A percentile compares a stretch with the other conserved stretches of the same genome.
phyloP scores from a whole-genome alignment of 2,329 filamentous ascomycete genomes.

The Penicillium sp. region DNA sequence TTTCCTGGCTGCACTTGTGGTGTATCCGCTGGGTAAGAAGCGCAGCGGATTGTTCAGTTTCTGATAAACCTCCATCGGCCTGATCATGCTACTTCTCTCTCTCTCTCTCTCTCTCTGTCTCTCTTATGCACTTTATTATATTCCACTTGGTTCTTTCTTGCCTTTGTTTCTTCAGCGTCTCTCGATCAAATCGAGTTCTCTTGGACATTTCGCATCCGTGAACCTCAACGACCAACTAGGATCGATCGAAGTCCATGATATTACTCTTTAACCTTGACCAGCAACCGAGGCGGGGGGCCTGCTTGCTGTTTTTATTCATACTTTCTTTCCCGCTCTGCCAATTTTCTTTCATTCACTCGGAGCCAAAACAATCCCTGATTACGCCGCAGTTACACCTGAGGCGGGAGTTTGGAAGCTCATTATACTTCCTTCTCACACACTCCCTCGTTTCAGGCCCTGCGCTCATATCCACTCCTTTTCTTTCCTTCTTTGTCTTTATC shows the following conservation, averaged over 20 bases:
- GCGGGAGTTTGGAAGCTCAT: not conserved
- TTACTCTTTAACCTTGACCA: constrained; percentile 5
- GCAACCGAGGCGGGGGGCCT: constrained; percentile 8
- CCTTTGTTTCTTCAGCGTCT: constrained; percentile 2
- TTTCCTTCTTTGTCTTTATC: not conserved
- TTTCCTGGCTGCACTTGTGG: constrained; percentile 48
- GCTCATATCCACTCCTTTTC: not conserved
- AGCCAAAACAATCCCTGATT: not conserved
- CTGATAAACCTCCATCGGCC: not conserved
- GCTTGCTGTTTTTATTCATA: constrained; percentile 2
- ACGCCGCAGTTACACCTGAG: not conserved
- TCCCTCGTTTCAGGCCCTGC: not conserved
- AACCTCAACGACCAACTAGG: not conserved
- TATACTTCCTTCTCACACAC: not conserved
- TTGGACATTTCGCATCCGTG: constrained; percentile 8
- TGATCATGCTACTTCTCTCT: not conserved
- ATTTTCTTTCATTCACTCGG: not conserved
- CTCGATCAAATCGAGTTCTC: not conserved
- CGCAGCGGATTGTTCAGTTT: constrained; percentile 50
- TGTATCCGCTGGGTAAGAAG: constrained; percentile 49
- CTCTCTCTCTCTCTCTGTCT: not conserved
- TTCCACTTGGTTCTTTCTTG: not conserved
- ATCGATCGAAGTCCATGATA: not conserved
- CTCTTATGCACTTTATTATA: not conserved
- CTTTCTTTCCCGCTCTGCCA: not conserved